Evolutionary conservation across 768 basidiomycete genomes (phyloP).

Genomic region (Cyclocybe aegerita): DNA sequence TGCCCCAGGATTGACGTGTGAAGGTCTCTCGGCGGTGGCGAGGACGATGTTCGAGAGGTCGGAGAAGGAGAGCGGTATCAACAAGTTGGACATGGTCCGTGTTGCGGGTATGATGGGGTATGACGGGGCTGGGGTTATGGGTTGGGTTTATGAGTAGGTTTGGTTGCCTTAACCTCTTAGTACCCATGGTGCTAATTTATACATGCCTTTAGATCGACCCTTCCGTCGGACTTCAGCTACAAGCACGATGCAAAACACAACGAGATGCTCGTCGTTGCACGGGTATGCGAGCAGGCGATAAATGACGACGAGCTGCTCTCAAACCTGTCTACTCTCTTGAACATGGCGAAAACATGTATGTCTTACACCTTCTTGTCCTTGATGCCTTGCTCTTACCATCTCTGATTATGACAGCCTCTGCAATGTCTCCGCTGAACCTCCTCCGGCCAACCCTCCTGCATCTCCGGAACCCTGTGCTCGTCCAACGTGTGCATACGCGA

Average conservation of each 20-base stretch:
- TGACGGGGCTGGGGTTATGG: conserved; percentile 50
- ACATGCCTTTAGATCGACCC: conserved; percentile 59
- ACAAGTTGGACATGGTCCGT: conserved; percentile 52
- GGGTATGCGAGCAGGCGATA: conserved; percentile 44
- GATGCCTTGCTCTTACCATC: neutral
- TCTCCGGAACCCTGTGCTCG: conserved; percentile 32
- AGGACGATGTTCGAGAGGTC: conserved; percentile 50
- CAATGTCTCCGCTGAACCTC: conserved; percentile 46
- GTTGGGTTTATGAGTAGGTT: conserved; percentile 77
- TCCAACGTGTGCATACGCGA: conserved; percentile 15
- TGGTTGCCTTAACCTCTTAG: no score
- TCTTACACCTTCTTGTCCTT: neutral
- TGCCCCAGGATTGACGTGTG: conserved; percentile 26
- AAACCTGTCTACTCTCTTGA: conserved; percentile 30
- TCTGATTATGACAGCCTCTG: conserved; percentile 27
- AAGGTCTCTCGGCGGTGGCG: conserved; percentile 46
- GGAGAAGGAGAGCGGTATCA: conserved; percentile 38
- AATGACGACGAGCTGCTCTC: conserved; percentile 27
- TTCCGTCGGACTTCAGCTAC: conserved; percentile 78
- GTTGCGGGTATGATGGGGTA: conserved; percentile 62
- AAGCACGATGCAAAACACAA: conserved; percentile 55
- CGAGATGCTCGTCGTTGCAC: conserved; percentile 54
- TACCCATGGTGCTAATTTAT: no score
- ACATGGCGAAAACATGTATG: conserved; percentile 31
- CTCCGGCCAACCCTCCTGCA: conserved; percentile 54